Conservation (phyloP, 257 asterid genomes). For the Scutellaria minor region DNA sequence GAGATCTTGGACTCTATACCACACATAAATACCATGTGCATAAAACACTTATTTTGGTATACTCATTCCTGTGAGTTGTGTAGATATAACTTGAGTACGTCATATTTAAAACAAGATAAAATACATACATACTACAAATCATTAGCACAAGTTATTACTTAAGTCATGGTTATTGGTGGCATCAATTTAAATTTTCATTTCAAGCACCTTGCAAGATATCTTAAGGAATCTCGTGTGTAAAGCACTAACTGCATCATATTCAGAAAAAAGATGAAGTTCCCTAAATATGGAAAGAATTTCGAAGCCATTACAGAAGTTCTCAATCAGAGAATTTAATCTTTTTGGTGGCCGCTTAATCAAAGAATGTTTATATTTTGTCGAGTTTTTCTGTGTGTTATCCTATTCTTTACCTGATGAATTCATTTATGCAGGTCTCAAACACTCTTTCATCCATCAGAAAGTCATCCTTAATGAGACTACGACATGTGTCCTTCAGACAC, state of each 20-base stretch:
- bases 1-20: too few relatives aligned
- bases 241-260: not conserved
- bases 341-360: not conserved
- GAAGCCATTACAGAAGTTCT: not conserved
- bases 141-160: too few relatives aligned
- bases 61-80: too few relatives aligned
- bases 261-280: not conserved
- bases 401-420: not conserved
- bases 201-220: not conserved
- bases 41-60: too few relatives aligned
- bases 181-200: too few relatives aligned
- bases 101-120: too few relatives aligned
- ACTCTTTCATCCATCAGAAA: conserved; percentile 11
- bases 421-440: conserved; percentile 29
- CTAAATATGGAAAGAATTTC: not conserved
- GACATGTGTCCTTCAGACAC: conserved; percentile 37
- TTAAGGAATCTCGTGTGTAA: not conserved
- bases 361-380: not conserved
- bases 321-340: not conserved
- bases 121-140: too few relatives aligned
- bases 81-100: too few relatives aligned
- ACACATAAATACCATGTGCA: too few relatives aligned
- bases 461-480: conserved; percentile 30
- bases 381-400: not conserved
- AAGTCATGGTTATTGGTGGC: too few relatives aligned